Percentiles rank a stretch among this genome's conserved stretches.
Evolutionary conservation across 352 stramenopile species (phyloP).

Genomic region (Pythium sp.): DNA sequence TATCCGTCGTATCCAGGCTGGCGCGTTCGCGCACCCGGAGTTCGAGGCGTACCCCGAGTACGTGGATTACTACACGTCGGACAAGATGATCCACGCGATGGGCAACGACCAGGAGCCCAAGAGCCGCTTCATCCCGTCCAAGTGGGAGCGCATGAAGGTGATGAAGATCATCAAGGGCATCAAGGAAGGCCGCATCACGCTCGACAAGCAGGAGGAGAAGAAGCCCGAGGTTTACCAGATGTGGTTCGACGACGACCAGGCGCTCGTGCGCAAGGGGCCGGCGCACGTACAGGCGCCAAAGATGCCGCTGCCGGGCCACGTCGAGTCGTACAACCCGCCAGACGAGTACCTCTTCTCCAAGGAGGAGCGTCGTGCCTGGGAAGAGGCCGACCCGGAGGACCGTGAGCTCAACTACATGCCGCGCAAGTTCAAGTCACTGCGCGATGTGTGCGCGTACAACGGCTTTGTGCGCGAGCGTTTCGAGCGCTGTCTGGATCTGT

Average conservation of each 20-base stretch:
- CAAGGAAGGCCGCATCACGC: conserved; percentile 93
- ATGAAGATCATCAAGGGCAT: conserved; percentile 96
- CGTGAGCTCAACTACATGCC: conserved; percentile 97
- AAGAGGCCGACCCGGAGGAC: conserved; percentile 93
- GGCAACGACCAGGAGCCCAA: conserved; percentile 90
- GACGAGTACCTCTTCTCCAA: conserved; percentile 98
- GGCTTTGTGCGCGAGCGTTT: conserved; percentile 99
- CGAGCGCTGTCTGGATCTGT: conserved; percentile 99
- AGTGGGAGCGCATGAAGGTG: conserved; percentile 98
- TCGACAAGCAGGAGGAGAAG: conserved; percentile 91
- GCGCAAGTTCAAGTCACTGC: conserved; percentile 96
- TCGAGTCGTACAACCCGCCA: conserved; percentile 98
- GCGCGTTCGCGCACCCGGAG: conserved; percentile 89
- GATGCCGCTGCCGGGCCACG: conserved; percentile 96
- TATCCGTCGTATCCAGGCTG: conserved; percentile 95
- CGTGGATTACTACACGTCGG: conserved; percentile 86
- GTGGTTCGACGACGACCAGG: conserved; percentile 91
- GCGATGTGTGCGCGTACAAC: conserved; percentile 95
- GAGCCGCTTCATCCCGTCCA: conserved; percentile 93
- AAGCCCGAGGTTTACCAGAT: conserved; percentile 90
- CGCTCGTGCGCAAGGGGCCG: conserved; percentile 89
- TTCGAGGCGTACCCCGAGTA: conserved; percentile 92
- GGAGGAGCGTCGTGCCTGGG: conserved; percentile 95
- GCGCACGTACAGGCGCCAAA: conserved; percentile 98
- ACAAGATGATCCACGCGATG: conserved; percentile 88